Evolutionary conservation across 345 rosid species (phyloP), one percentile per base, ranked within the genome.

Genomic region (Ceriops decandra): DNA sequence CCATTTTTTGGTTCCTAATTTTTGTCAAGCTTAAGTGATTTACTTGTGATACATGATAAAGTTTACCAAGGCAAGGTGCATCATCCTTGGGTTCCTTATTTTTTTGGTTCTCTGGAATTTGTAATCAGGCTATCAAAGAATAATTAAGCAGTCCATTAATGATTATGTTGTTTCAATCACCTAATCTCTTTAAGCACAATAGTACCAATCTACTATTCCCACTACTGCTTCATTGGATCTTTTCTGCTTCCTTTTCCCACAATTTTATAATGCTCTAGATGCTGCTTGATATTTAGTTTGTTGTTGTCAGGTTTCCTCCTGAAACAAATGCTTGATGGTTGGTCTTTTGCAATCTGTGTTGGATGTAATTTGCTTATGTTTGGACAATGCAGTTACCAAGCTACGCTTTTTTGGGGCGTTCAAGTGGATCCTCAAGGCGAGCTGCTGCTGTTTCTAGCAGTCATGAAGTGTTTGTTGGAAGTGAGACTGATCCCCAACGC

Each of bases 361-460:
- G 30, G 64, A 60, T 49, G 53, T 74, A 36, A 79, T 38, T 3
- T 8, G 52, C n/a, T 71, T 53, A 51, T 66, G 35, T 59, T 38
- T 58, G 72, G 74, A 26, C 53, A 46, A 19, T 65, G 71, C 90
- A 91, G 95, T 66, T 87, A 73, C 82, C 92, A 57, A 79, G 83
- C 76, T 83, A 88, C 61, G 62, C 81, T 64, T 70, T 86, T 72
- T 63, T 85, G 30, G 92, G 89, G 63, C 86, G 88, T 31, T 62
- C 96, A 31, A 82, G 87, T 67, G 95, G 93, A 70, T 83, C 88
- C 0, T 67, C 86, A 13, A 83, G 90, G 67, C 84, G 83, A 71
- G 80, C 81, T 46, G 85, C 78, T 51, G 84, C 77, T 69, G 81
- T 80, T 79, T 82, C 85, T 52, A 57, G 85, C 68, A 82, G 92